phyloP scores from a whole-genome alignment of 176 grass and related monocot species.

The Eleusine indica region DNA sequence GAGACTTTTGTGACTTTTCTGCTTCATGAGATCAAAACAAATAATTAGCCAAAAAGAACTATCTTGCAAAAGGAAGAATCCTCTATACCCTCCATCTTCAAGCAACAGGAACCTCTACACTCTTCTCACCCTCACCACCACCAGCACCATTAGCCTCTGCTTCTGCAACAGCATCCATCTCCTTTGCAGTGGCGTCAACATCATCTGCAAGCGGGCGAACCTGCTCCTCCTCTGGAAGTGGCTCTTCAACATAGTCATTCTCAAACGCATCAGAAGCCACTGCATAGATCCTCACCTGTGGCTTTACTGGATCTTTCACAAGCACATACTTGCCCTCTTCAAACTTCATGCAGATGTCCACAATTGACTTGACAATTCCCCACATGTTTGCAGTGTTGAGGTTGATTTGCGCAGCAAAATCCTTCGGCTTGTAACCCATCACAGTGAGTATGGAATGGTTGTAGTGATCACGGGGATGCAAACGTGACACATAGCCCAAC shows the following conservation, averaged over 20 bases:
- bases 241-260: slow-evolving; percentile 93
- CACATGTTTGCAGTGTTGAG: slow-evolving; percentile 90
- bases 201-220: slow-evolving; percentile 60
- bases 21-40: slow-evolving; percentile 19
- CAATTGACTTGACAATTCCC: slow-evolving; percentile 89
- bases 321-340: slow-evolving; percentile 88
- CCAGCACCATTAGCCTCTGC: slow-evolving; percentile 49
- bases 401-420: slow-evolving; percentile 86
- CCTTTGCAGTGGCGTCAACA: slow-evolving; percentile 50
- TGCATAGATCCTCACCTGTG: slow-evolving; percentile 78
- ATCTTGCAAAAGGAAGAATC: slow-evolving; percentile 28
- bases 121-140: slow-evolving; percentile 42
- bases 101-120: slow-evolving; percentile 37
- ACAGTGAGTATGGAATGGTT: slow-evolving; percentile 76
- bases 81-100: slow-evolving; percentile 40
- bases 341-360: slow-evolving; percentile 87
- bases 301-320: slow-evolving; percentile 78
- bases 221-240: slow-evolving; percentile 89
- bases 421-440: slow-evolving; percentile 79
- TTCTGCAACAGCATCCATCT: slow-evolving; percentile 68
- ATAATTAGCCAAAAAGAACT: slow-evolving; percentile 28
- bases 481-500: slow-evolving; percentile 72
- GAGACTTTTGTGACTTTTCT: not conserved
- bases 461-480: slow-evolving; percentile 74
- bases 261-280: slow-evolving; percentile 82